A percentile compares a stretch with the other conserved stretches of the same genome.
These are phyloP conservation scores for Populus alba DNA, from an alignment of 345 rosid genomes.

Conservation along the genomic window DNA sequence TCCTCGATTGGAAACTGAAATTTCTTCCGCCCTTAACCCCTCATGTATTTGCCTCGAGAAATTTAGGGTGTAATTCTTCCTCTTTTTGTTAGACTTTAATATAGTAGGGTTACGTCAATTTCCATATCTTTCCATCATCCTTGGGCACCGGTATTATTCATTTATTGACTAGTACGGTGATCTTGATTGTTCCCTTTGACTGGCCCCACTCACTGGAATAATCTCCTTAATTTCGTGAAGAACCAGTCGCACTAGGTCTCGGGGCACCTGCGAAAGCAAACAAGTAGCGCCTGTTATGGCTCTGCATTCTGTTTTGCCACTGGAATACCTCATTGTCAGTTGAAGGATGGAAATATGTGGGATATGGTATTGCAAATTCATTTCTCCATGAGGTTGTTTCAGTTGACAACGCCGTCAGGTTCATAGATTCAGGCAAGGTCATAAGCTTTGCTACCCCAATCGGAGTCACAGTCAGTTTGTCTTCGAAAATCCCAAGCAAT, in stretches of 20 bases:
- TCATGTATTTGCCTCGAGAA: no score
- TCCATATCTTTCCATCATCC: not conserved
- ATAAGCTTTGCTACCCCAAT: slow-evolving; percentile 23
- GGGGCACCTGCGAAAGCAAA: slow-evolving; percentile 12
- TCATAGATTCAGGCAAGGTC: slow-evolving; percentile 19
- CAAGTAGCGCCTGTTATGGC: not conserved
- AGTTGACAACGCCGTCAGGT: slow-evolving; percentile 17
- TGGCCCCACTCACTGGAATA: not conserved
- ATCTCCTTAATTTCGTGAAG: slow-evolving; percentile 4
- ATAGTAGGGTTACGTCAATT: not conserved
- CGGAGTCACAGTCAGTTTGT: not conserved
- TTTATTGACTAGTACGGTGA: not conserved
- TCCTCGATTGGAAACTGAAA: no score
- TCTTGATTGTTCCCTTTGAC: not conserved
- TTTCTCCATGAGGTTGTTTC: slow-evolving; percentile 20
- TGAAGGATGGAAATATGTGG: slow-evolving; percentile 21
- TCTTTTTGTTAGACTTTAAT: not conserved
- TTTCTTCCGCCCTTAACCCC: no score
- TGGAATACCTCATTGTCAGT: not conserved
- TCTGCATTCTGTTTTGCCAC: slow-evolving; percentile 17
- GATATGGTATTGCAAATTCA: slow-evolving; percentile 25
- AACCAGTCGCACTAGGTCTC: not conserved
- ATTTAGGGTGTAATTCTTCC: not conserved
- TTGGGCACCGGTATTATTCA: not conserved
- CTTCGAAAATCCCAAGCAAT: slow-evolving; percentile 18